Base-by-base conservation (phyloP, 1,284 basidiomycete species). In the Tausonia pullulans region DNA sequence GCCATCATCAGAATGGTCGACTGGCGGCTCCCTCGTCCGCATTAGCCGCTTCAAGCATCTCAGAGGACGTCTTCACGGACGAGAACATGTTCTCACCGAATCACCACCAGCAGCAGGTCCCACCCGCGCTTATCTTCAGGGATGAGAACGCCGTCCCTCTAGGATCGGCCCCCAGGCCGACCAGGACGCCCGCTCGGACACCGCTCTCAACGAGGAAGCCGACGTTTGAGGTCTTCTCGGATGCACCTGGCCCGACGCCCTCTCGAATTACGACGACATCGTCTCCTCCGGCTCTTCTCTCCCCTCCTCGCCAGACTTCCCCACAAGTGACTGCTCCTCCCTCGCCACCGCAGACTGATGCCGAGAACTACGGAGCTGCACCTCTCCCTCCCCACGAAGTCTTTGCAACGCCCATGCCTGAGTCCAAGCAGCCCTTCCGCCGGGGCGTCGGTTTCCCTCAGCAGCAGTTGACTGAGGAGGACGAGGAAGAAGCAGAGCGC, bases 221-320 rank as follows among this genome's bases (percentile, higher is more conserved):
- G 5, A 68, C 71, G 4, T 74, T 76, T 54, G 71, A 69, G 4
- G 68, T 76, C 7, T 73, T 74, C 61, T 65, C 64, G 8, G 73
- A 27, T 27, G 27, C 27, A 27, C 27, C 27, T 27, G 27, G 27
- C 27, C 27, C 27, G 27, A 27, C 27, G 27, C 27, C 27, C 27
- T 27, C 27, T 27, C 27, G 27, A 27, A 27, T 27, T 27, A 27
- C 2, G 27, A 27, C 27, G 27, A 27, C 27, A 27, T 27, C 27
- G 27, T 27, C 27, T 27, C 27, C 27, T 27, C 27, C 27, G 27
- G 27, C 27, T 27, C 27, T 27, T 27, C 27, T 27, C 27, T 27
- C 27, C 27, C 27, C 27, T 27, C 27, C 27, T 27, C 27, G 27
- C 27, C 65, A 69, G 55, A 58, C 68, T 11, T 54, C 63, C 39